These are phyloP conservation scores for Tephrocybe rancida DNA, from an alignment of 768 basidiomycete species.

Conservation along the genomic window DNA sequence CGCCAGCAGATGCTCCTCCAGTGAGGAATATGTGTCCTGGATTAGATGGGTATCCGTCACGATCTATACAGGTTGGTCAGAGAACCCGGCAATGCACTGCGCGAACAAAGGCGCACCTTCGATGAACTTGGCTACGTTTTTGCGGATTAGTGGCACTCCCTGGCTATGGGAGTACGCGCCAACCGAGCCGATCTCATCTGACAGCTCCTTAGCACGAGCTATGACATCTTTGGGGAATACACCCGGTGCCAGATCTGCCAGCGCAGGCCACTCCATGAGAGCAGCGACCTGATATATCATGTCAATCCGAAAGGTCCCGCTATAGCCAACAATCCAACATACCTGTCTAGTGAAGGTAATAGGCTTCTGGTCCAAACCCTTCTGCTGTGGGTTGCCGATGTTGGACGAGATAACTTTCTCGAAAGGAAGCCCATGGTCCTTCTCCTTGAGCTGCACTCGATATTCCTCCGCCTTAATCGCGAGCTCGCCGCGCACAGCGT, in stretches of 20 bases:
- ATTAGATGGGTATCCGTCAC: constrained; percentile 85
- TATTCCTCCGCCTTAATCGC: constrained; percentile 92
- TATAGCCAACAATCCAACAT: constrained; percentile 17
- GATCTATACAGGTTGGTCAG: constrained; percentile 49
- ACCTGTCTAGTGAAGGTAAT: constrained; percentile 94
- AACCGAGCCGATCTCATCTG: constrained; percentile 84
- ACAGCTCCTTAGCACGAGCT: constrained; percentile 79
- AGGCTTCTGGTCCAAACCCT: constrained; percentile 89
- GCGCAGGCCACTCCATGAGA: constrained; percentile 87
- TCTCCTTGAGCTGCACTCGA: constrained; percentile 66
- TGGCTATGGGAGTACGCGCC: constrained; percentile 97
- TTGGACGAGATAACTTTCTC: constrained; percentile 90
- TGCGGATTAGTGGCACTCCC: constrained; percentile 86
- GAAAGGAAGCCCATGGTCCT: constrained; percentile 72
- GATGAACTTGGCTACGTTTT: constrained; percentile 89
- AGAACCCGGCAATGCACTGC: background rate
- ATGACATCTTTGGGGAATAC: constrained; percentile 88
- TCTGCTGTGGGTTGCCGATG: constrained; percentile 98
- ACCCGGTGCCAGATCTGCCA: constrained; percentile 73
- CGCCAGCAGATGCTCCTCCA: constrained; percentile 91
- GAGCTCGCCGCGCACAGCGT: constrained; percentile 96
- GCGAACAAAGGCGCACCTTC: constrained; percentile 51
- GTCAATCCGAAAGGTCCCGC: constrained; percentile 8
- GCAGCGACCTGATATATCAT: constrained; percentile 71
- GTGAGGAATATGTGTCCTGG: constrained; percentile 93